Percentiles rank a stretch among this genome's conserved stretches.
Conservation (phyloP, 768 basidiomycete genomes). For the Daedaleopsis sinensis region DNA sequence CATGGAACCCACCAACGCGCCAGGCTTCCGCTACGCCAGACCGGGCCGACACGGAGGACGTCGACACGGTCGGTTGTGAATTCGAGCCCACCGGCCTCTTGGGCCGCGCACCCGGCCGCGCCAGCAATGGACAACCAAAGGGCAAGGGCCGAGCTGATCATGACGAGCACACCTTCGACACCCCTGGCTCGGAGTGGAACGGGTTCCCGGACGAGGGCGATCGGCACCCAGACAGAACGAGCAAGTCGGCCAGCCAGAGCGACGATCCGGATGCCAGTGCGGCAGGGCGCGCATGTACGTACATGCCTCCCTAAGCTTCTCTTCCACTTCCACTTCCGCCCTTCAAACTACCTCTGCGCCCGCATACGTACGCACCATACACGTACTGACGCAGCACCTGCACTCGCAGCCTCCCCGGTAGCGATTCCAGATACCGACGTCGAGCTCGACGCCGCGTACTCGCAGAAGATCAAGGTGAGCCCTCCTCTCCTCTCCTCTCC, state of each 20-base stretch:
- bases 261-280: neutral
- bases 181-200: neutral
- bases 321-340: too few relatives aligned
- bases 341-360: too few relatives aligned
- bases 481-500: neutral
- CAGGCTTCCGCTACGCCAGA: too few relatives aligned
- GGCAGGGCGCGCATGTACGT: constrained; percentile 5
- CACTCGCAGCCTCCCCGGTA: constrained; percentile 15
- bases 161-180: neutral
- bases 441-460: constrained; percentile 32
- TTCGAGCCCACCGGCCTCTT: too few relatives aligned
- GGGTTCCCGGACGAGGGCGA: neutral
- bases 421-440: constrained; percentile 24
- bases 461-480: constrained; percentile 35
- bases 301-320: too few relatives aligned
- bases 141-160: neutral
- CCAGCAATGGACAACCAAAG: too few relatives aligned
- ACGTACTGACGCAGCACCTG: neutral
- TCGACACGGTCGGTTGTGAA: too few relatives aligned
- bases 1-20: too few relatives aligned
- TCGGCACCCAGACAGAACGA: neutral
- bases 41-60: too few relatives aligned
- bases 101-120: too few relatives aligned
- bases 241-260: neutral
- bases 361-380: neutral